A percentile compares a stretch with the other conserved stretches of the same genome.
phyloP scores from a whole-genome alignment of 73 alveolate genomes.

The Uronychia binucleata region DNA sequence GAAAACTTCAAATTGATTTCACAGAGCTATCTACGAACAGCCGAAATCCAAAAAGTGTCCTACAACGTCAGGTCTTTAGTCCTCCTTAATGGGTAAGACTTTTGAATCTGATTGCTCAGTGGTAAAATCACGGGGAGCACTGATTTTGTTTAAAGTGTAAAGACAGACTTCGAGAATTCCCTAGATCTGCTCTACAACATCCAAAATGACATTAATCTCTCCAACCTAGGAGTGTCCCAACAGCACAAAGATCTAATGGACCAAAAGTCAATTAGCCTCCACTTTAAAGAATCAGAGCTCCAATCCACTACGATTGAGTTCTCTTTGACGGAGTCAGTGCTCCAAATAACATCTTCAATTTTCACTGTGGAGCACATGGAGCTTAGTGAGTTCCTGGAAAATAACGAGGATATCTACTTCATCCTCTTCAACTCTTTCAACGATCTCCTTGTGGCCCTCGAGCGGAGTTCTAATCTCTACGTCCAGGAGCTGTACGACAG shows the following conservation, averaged over 20 bases:
- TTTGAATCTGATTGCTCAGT: neutral
- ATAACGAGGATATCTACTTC: constrained; percentile 48
- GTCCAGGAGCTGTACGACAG: constrained; percentile 33
- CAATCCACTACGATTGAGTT: constrained; percentile 9
- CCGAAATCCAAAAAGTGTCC: constrained; percentile 39
- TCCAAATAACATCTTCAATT: constrained; percentile 28
- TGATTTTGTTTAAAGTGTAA: neutral
- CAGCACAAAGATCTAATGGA: constrained; percentile 18
- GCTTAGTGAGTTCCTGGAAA: constrained; percentile 14
- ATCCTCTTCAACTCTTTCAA: constrained; percentile 30
- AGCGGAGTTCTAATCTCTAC: constrained; percentile 1
- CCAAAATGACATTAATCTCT: constrained; percentile 24
- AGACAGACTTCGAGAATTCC: neutral
- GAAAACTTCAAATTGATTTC: constrained; percentile 23
- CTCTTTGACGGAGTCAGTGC: constrained; percentile 43
- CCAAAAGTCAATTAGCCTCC: constrained; percentile 21
- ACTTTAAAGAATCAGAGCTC: constrained; percentile 23
- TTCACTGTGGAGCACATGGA: constrained; percentile 34
- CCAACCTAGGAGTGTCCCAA: constrained; percentile 6
- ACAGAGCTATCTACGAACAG: neutral
- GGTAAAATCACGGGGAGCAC: neutral
- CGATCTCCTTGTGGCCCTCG: constrained; percentile 11
- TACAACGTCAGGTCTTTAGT: constrained; percentile 35
- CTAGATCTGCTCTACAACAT: constrained; percentile 27
- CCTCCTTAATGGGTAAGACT: constrained; percentile 14